These are phyloP conservation scores for Trifolium subterraneum DNA, from an alignment of 306 rosid genomes.

Conservation along the genomic window DNA sequence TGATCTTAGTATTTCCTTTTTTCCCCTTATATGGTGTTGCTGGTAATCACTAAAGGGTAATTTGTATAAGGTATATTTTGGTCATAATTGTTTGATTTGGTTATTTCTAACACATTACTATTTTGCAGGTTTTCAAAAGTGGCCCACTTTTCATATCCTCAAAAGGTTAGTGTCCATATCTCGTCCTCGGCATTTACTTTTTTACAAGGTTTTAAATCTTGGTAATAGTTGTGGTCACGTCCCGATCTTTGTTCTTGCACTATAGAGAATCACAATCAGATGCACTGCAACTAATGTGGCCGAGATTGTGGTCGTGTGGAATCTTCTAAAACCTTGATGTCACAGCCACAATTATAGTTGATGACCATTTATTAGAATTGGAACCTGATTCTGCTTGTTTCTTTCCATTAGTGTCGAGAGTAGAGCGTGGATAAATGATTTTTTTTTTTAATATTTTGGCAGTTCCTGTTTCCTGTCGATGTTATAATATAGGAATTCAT, in stretches of 20 bases:
- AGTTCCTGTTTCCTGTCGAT: slow-evolving; percentile 28
- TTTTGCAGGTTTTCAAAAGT: slow-evolving; percentile 93
- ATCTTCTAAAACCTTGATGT: neutral
- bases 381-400: neutral
- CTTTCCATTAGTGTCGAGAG: neutral
- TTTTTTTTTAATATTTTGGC: slow-evolving; percentile 2
- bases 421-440: neutral
- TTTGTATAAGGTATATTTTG: neutral
- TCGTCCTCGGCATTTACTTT: neutral
- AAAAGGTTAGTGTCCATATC: slow-evolving; percentile 66
- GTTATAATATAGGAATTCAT: slow-evolving; percentile 14
- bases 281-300: neutral
- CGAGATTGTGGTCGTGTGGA: neutral
- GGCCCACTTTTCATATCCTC: slow-evolving; percentile 99
- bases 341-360: neutral
- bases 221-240: neutral
- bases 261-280: neutral
- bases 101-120: slow-evolving; percentile 48
- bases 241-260: neutral
- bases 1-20: neutral
- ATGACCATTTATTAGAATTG: neutral
- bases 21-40: neutral
- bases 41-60: slow-evolving; percentile 11
- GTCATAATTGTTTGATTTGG: slow-evolving; percentile 8
- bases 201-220: neutral